phyloP scores from a whole-genome alignment of 139 green algal species.

The Chlorella vulgaris region DNA sequence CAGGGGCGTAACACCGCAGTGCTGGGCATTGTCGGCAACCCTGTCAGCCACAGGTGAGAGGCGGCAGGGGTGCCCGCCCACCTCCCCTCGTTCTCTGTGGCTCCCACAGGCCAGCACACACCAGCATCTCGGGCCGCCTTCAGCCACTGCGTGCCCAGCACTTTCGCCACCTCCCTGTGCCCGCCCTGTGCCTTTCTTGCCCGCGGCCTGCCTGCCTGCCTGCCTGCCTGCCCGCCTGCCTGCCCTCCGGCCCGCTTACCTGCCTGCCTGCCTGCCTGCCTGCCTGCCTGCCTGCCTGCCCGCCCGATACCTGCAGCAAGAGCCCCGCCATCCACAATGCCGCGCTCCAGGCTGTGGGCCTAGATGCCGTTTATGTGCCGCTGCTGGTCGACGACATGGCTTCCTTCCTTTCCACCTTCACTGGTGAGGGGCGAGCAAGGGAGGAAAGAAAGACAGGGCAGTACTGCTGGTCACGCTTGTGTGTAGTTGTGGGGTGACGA shows the following conservation, averaged over 20 bases:
- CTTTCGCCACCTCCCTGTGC: too few relatives aligned
- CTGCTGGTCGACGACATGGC: constrained; percentile 92
- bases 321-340: constrained; percentile 91
- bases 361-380: constrained; percentile 94
- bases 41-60: constrained; percentile 81
- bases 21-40: constrained; percentile 91
- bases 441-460: neutral
- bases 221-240: neutral
- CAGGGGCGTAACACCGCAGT: constrained; percentile 75
- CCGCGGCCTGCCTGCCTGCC: too few relatives aligned
- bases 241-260: neutral
- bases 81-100: too few relatives aligned
- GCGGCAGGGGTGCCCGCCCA: neutral
- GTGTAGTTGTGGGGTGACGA: too few relatives aligned
- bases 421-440: neutral
- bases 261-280: constrained; percentile 55
- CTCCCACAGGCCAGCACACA: too few relatives aligned
- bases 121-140: too few relatives aligned
- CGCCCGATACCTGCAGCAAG: constrained; percentile 84
- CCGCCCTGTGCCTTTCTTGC: neutral
- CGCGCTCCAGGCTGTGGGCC: constrained; percentile 65
- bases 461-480: too few relatives aligned
- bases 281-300: neutral
- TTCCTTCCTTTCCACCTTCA: constrained; percentile 80
- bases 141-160: too few relatives aligned